phyloP scores from a whole-genome alignment of 257 asterid genomes.

The Echites panduratus region DNA sequence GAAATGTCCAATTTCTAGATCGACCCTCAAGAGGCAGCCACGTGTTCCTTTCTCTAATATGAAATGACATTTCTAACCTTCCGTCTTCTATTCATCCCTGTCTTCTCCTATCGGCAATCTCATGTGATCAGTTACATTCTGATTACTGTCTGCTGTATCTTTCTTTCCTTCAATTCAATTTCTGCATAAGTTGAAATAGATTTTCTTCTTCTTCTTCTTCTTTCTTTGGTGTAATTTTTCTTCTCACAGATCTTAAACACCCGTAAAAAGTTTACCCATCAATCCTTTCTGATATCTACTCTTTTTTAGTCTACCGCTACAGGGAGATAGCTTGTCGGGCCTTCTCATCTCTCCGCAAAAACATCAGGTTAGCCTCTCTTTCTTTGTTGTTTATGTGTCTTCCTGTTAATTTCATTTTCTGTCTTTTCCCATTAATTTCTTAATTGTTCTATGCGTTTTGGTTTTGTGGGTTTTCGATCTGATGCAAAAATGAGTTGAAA shows the following conservation, averaged over 20 bases:
- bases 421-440: not conserved
- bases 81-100: constrained; percentile 67
- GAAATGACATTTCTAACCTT: constrained; percentile 47
- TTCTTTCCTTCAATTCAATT: constrained; percentile 16
- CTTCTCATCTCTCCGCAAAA: constrained; percentile 27
- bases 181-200: not conserved
- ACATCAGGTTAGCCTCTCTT: constrained; percentile 19
- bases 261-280: not conserved
- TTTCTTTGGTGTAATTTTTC: constrained; percentile 11
- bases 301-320: not conserved
- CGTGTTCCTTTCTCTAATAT: constrained; percentile 22
- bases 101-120: constrained; percentile 44
- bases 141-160: constrained; percentile 1
- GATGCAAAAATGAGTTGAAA: constrained; percentile 7
- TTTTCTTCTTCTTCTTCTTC: too few relatives aligned
- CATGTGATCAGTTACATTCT: constrained; percentile 49
- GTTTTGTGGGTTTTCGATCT: constrained; percentile 20
- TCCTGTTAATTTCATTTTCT: not conserved
- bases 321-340: constrained; percentile 22
- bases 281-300: not conserved
- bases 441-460: constrained; percentile 5
- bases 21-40: constrained; percentile 28
- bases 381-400: not conserved
- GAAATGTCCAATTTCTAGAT: constrained; percentile 22
- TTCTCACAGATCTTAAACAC: constrained; percentile 26